Evolutionary conservation across 2,329 filamentous ascomycete species (phyloP), one percentile per base, ranked within the genome.

Genomic region (Chalara sp.): DNA sequence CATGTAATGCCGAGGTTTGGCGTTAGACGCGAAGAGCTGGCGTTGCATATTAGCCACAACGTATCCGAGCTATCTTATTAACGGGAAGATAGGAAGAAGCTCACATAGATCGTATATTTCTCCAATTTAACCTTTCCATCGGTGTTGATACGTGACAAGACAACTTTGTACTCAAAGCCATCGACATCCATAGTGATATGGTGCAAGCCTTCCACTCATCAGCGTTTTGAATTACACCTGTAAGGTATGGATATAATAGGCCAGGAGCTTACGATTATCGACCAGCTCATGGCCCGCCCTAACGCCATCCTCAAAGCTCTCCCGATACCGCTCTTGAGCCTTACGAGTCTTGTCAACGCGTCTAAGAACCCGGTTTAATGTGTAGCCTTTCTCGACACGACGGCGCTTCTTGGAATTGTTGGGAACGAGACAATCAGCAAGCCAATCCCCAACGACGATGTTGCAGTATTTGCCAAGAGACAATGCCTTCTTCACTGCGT

Each of bases 11-110:
- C 70, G 72, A 0, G 84, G 84, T 11, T 69, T 67, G 8, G 74
- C 69, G 53, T 80, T 74, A 5, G 83, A 85, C 65, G 89, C 80
- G 69, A 81, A 87, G 47, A 91, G 72, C 84, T 89, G 55, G n/a
- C 35, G 47, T 21, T 21, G 21, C 21, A 21, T 3, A 21, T 21
- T 21, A 21, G 21, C 28, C 37, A 11, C 28, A 21, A 41, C 2
- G 5, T 11, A 6, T 41, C 10, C 10, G 12, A 41, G 28, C 37
- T 41, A 41, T 41, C 28, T 43, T 6, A 43, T n/a, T 5, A 21
- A 5, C 3, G 11, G 11, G 6, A 21, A 21, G 21, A 21, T 2
- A 21, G 21, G 21, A 21, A 21, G 32, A 5, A 5, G 68, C 78
- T 68, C 69, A 87, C 84, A 53, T 74, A 78, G 2, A 87, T 65